phyloP scores from a whole-genome alignment of 805 yeast species.

The Metschnikowia anglica region DNA sequence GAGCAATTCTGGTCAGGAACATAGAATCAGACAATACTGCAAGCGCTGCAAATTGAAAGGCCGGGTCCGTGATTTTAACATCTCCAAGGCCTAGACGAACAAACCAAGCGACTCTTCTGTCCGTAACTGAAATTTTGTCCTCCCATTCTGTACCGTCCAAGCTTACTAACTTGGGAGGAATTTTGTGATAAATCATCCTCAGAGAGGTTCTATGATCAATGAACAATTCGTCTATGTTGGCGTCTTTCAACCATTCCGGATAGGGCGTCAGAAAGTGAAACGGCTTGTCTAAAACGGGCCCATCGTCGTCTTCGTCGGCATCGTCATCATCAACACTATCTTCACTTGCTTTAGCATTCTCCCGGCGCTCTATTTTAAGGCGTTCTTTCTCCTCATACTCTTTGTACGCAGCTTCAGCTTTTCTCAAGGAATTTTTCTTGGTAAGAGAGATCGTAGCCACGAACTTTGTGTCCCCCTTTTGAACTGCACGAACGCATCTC shows the following conservation, averaged over 20 bases:
- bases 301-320: constrained; percentile 27
- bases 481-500: constrained; percentile 31
- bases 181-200: constrained; percentile 24
- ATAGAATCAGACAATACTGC: constrained; percentile 61
- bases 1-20: constrained; percentile 50
- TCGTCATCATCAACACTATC: constrained; percentile 25
- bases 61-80: constrained; percentile 18
- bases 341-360: constrained; percentile 1
- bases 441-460: constrained; percentile 39
- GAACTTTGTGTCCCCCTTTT: constrained; percentile 31
- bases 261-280: constrained; percentile 36
- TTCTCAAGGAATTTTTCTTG: constrained; percentile 28
- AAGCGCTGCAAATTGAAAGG: constrained; percentile 50
- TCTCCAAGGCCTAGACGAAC: constrained; percentile 27
- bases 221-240: constrained; percentile 14
- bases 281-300: constrained; percentile 26
- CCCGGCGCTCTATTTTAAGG: constrained; percentile 4
- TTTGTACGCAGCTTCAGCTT: constrained; percentile 24
- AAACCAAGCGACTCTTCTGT: constrained; percentile 28
- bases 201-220: constrained; percentile 10
- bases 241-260: constrained; percentile 30
- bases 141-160: constrained; percentile 28
- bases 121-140: constrained; percentile 24
- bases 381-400: constrained; percentile 18
- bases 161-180: constrained; percentile 36